Percentiles rank a stretch among this genome's conserved stretches.
Evolutionary conservation across 1,284 basidiomycete genomes (phyloP).

Genomic region (Entoloma clypeatum): DNA sequence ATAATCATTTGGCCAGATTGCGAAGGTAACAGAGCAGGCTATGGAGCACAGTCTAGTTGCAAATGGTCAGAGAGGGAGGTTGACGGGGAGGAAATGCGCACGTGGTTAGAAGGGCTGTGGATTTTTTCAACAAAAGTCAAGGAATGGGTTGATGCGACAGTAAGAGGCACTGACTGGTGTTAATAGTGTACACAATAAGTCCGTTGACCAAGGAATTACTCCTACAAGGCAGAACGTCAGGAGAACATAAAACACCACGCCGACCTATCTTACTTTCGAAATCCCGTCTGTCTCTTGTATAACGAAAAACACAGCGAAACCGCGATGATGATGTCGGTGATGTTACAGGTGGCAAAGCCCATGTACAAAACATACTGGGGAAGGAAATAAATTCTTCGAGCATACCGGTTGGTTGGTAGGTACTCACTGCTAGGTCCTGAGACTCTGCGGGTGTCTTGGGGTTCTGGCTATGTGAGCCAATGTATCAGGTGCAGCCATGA

Average conservation of each 20-base stretch:
- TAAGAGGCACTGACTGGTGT: constrained; percentile 22
- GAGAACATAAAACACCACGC: neutral
- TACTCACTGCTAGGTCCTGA: no score
- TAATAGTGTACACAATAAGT: constrained; percentile 27
- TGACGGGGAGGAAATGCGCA: neutral
- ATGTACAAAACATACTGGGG: no score
- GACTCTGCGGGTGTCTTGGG: no score
- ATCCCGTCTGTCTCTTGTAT: constrained; percentile 16
- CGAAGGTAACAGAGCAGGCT: constrained; percentile 27
- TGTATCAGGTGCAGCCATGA: no score
- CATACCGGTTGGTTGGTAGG: no score
- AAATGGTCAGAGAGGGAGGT: neutral
- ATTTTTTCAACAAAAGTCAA: neutral
- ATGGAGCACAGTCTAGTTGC: constrained; percentile 17
- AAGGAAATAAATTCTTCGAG: no score
- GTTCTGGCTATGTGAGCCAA: no score
- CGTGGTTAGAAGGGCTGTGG: constrained; percentile 7
- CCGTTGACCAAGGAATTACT: constrained; percentile 24
- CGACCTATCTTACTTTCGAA: constrained; percentile 13
- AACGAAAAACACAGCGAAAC: constrained; percentile 18
- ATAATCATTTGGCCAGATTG: constrained; percentile 24
- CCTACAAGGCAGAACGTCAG: constrained; percentile 10
- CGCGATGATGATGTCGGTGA: constrained; percentile 19
- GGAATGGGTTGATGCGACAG: neutral
- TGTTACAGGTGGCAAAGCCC: no score